A percentile compares a stretch with the other conserved stretches of the same genome.
Conservation (phyloP, 1,284 basidiomycete genomes). For the Ustilago bromivora region DNA sequence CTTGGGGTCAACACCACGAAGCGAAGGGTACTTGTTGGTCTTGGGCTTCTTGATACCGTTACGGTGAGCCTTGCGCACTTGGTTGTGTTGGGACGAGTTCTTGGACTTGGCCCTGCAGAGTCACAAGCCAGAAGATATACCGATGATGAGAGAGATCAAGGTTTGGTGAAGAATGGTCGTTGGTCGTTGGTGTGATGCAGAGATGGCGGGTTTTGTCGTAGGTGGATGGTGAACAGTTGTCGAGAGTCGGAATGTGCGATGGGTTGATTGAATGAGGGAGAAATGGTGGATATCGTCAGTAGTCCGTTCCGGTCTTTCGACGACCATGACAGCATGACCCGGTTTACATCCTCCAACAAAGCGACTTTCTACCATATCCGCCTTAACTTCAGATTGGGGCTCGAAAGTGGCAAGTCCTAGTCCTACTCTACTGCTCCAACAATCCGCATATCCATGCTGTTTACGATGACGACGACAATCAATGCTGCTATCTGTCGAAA, state of each 20-base stretch:
- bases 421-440: no score
- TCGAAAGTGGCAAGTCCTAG: no score
- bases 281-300: not conserved
- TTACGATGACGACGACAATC: no score
- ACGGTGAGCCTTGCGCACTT: conserved; percentile 88
- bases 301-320: not conserved
- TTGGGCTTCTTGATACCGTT: conserved; percentile 77
- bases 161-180: not conserved
- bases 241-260: not conserved
- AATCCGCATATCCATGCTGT: no score
- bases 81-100: conserved; percentile 68
- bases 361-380: no score
- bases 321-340: no score
- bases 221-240: not conserved
- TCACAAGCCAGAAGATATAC: not conserved
- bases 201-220: no score
- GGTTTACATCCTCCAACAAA: no score
- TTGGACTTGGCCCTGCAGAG: conserved; percentile 66
- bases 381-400: no score
- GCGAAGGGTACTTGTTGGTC: conserved; percentile 81
- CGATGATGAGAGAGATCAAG: not conserved
- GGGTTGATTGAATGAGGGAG: not conserved
- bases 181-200: not conserved
- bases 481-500: not conserved
- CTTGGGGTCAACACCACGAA: conserved; percentile 92